Evolutionary conservation across 768 basidiomycete species (phyloP).

Genomic region (Cystofilobasidium bisporidii): DNA sequence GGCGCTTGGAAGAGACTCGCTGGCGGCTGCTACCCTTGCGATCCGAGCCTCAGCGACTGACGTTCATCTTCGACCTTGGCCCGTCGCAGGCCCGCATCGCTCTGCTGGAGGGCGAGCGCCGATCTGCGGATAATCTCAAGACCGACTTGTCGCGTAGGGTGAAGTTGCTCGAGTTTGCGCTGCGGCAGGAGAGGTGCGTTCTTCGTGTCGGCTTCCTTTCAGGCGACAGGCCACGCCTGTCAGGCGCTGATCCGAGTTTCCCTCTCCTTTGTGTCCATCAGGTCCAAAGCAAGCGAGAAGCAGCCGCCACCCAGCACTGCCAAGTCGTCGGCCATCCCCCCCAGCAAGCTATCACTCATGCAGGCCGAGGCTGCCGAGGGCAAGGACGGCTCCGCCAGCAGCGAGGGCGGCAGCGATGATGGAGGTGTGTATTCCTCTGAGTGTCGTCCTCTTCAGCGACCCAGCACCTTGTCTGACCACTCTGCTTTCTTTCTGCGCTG

Average conservation of each 20-base stretch:
- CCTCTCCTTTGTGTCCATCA: not conserved
- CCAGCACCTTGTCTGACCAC: too few relatives aligned
- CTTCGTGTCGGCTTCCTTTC: not conserved
- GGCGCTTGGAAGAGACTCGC: too few relatives aligned
- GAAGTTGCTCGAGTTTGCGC: conserved; percentile 97
- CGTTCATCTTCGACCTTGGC: too few relatives aligned
- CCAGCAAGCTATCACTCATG: conserved; percentile 56
- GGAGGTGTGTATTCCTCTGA: conserved; percentile 1
- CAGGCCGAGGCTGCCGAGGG: conserved; percentile 40
- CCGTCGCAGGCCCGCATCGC: conserved; percentile 79
- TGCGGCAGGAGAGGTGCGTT: conserved; percentile 85
- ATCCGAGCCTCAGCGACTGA: too few relatives aligned
- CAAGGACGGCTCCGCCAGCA: conserved; percentile 14
- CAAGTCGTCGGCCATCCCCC: conserved; percentile 48
- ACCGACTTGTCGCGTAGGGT: conserved; percentile 91
- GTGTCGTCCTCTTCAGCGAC: too few relatives aligned
- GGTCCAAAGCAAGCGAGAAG: conserved; percentile 19
- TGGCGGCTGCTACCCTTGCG: not conserved
- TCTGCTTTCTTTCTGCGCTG: not conserved
- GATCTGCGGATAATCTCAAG: conserved; percentile 94
- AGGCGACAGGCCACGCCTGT: too few relatives aligned
- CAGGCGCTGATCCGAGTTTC: not conserved
- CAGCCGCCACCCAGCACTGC: conserved; percentile 46
- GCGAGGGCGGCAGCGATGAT: conserved; percentile 24
- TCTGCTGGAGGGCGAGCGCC: conserved; percentile 87